Evolutionary conservation across 257 asterid species (phyloP).

Genomic region (Pogostemon cablin): DNA sequence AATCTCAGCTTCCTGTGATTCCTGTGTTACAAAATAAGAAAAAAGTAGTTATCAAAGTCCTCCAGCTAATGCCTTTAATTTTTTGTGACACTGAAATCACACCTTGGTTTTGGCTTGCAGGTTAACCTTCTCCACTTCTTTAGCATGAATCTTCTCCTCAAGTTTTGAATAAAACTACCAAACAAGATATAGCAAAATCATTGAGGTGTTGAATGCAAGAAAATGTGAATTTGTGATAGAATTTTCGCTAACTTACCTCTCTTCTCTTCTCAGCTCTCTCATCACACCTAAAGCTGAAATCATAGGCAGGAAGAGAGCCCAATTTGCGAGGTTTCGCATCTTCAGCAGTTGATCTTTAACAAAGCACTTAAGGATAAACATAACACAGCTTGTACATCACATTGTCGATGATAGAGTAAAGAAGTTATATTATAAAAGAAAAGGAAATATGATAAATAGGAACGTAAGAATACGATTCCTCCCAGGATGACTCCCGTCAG

Average conservation of each 20-base stretch:
- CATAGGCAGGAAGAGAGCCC: conserved; percentile 76
- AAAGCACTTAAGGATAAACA: conserved; percentile 53
- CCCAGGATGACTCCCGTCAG: too few relatives aligned
- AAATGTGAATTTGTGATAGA: background rate
- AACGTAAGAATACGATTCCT: too few relatives aligned
- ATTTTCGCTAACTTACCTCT: conserved; percentile 59
- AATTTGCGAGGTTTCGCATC: conserved; percentile 63
- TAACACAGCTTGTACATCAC: conserved; percentile 23
- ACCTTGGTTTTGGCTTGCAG: conserved; percentile 89
- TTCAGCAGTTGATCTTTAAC: conserved; percentile 62
- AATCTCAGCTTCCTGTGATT: conserved; percentile 88
- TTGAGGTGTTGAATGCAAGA: conserved; percentile 28
- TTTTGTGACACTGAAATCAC: conserved; percentile 14
- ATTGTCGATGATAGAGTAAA: background rate
- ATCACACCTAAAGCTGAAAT: conserved; percentile 79
- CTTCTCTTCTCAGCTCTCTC: conserved; percentile 94
- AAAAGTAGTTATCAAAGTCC: conserved; percentile 19
- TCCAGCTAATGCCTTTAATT: conserved; percentile 15
- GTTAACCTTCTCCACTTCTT: conserved; percentile 73
- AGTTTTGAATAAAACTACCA: conserved; percentile 83
- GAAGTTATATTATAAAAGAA: too few relatives aligned
- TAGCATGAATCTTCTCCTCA: conserved; percentile 85
- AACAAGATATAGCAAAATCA: conserved; percentile 29
- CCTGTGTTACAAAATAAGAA: conserved; percentile 46
- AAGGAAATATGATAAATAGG: too few relatives aligned